Base-by-base conservation (phyloP, 2,329 filamentous ascomycete genomes). In the Aspergillus thermomutatus region DNA sequence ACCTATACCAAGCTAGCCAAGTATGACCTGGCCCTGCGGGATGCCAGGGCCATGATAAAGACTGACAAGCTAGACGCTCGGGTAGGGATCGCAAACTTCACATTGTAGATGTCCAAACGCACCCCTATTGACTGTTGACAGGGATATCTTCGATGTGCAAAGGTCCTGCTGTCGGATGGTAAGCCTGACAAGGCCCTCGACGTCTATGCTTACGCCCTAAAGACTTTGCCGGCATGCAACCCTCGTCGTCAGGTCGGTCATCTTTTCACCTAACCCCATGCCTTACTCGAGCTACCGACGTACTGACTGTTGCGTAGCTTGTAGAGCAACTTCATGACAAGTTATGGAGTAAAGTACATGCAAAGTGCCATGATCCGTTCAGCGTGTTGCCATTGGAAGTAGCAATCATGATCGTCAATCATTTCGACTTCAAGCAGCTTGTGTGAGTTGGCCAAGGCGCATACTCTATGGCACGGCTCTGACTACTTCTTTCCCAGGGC, bases 191-290 rank as follows among this genome's bases (percentile, higher is more conserved):
- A 77, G 25, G 85, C 85, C 5, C 64, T 83, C 11, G 77, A 80
- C 10, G 79, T 86, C 25, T 87, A 86, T 69, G 76, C 79, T 26
- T 81, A 83, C 65, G 85, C 82, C n/a, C 70, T 87, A 60, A 82
- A 80, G 58, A 77, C 73, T 48, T 73, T 86, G 21, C 72, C 77
- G 9, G 65, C 72, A n/a, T 67, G 73, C 28, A 72, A 79, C 54
- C 58, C 67, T 8, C 60, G 67, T 21, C 66, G 69, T 53, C 63
- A 63, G 58, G 73, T 73, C 49, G 55, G 63, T 64, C 56, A 19
- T 50, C 50, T 46, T 49, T 17, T 11, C 43, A 40, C 19, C 17
- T 61, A 8, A n/a, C 52, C 52, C 41, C 28, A 17, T 48, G 37
- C 19, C 21, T 25, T 14, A 46, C 6, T 37, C 14, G 5, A 7